A percentile compares a stretch with the other conserved stretches of the same genome.
phyloP scores from a whole-genome alignment of 495 filamentous ascomycete genomes.

The Neurospora tetraspora region DNA sequence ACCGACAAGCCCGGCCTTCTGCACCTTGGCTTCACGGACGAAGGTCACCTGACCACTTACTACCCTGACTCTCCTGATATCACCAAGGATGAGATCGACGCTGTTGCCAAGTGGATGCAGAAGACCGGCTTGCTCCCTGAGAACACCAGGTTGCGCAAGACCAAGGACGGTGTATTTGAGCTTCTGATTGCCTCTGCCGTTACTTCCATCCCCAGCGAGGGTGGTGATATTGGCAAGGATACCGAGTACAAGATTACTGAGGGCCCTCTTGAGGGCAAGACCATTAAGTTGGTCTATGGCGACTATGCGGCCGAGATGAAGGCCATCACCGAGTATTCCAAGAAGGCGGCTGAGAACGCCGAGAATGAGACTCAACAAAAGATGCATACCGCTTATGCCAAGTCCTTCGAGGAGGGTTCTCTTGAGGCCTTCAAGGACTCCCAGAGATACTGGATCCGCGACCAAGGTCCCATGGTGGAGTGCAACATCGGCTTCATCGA shows the following conservation, averaged over 20 bases:
- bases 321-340: slow-evolving; percentile 60
- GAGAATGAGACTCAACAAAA: slow-evolving; percentile 76
- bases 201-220: slow-evolving; percentile 36
- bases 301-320: slow-evolving; percentile 74
- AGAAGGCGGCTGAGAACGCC: slow-evolving; percentile 63
- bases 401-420: slow-evolving; percentile 77
- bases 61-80: slow-evolving; percentile 84
- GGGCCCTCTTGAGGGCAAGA: slow-evolving; percentile 56
- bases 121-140: slow-evolving; percentile 63
- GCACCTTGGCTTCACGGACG: slow-evolving; percentile 76
- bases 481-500: slow-evolving; percentile 93
- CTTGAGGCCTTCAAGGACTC: slow-evolving; percentile 82
- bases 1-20: slow-evolving; percentile 55
- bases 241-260: slow-evolving; percentile 55
- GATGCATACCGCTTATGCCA: slow-evolving; percentile 76
- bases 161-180: slow-evolving; percentile 58
- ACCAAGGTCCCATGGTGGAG: slow-evolving; percentile 83
- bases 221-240: slow-evolving; percentile 60
- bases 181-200: slow-evolving; percentile 72
- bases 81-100: slow-evolving; percentile 71
- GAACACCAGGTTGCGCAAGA: slow-evolving; percentile 81
- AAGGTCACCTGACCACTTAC: slow-evolving; percentile 82
- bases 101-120: slow-evolving; percentile 62
- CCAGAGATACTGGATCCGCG: slow-evolving; percentile 86
- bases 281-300: slow-evolving; percentile 64